phyloP scores from a whole-genome alignment of 2,329 filamentous ascomycete genomes.

The Pleoardoris graminearum region DNA sequence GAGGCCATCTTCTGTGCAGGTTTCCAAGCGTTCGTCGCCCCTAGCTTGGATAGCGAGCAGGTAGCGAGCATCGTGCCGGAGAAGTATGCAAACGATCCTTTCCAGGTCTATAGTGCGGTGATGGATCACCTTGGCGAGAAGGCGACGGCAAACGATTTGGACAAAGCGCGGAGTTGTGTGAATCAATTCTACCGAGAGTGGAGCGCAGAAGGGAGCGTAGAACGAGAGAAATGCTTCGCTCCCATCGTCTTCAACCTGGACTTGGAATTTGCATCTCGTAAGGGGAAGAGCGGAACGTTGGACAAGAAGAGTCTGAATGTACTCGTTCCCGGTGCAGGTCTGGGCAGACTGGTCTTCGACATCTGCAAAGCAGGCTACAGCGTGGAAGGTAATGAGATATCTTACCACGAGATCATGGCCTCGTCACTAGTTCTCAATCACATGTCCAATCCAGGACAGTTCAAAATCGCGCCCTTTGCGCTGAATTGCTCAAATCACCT shows the following conservation, averaged over 20 bases:
- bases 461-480: slow-evolving; percentile 82
- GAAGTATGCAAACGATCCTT: slow-evolving; percentile 35
- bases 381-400: slow-evolving; percentile 89
- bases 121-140: slow-evolving; percentile 69
- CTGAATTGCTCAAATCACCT: slow-evolving; percentile 86
- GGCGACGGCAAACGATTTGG: slow-evolving; percentile 74
- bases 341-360: slow-evolving; percentile 88
- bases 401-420: slow-evolving; percentile 92
- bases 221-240: slow-evolving; percentile 76
- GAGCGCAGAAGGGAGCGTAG: slow-evolving; percentile 74
- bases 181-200: slow-evolving; percentile 96
- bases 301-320: slow-evolving; percentile 59
- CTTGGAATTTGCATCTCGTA: slow-evolving; percentile 45
- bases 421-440: slow-evolving; percentile 76
- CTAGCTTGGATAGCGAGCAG: slow-evolving; percentile 37
- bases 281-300: slow-evolving; percentile 18
- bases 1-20: slow-evolving; percentile 69
- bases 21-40: slow-evolving; percentile 40
- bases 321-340: slow-evolving; percentile 84
- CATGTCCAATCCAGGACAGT: slow-evolving; percentile 62
- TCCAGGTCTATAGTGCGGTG: slow-evolving; percentile 47
- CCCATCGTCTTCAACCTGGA: slow-evolving; percentile 71
- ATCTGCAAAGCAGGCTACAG: slow-evolving; percentile 72
- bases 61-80: slow-evolving; percentile 36
- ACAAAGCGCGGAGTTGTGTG: slow-evolving; percentile 90